Evolutionary conservation across 805 yeast species (phyloP).

Genomic region (Saccharomycopsis sp.): DNA sequence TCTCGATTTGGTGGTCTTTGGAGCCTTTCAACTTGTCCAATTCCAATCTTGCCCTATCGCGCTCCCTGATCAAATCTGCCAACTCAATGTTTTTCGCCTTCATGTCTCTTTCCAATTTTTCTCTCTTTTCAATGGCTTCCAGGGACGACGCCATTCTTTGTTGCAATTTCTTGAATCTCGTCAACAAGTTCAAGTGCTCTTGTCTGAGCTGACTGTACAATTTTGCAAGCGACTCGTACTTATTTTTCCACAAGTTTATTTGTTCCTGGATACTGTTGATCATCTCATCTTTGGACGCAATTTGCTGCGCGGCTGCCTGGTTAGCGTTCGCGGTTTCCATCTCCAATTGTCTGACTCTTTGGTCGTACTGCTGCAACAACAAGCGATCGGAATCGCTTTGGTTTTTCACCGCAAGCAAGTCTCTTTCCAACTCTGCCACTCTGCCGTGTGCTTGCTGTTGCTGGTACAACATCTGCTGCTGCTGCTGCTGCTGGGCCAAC

Average conservation of each 20-base stretch:
- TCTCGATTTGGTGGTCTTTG: slow-evolving; percentile 57
- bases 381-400: slow-evolving; percentile 83
- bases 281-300: slow-evolving; percentile 69
- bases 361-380: slow-evolving; percentile 78
- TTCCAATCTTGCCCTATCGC: slow-evolving; percentile 82
- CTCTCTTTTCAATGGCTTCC: slow-evolving; percentile 79
- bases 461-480: slow-evolving; percentile 53
- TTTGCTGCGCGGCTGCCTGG: slow-evolving; percentile 59
- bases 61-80: slow-evolving; percentile 80
- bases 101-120: slow-evolving; percentile 70
- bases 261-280: slow-evolving; percentile 63
- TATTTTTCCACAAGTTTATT: slow-evolving; percentile 66
- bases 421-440: slow-evolving; percentile 75
- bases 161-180: slow-evolving; percentile 71
- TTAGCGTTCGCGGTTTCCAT: slow-evolving; percentile 54
- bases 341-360: slow-evolving; percentile 74
- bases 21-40: slow-evolving; percentile 60
- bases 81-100: slow-evolving; percentile 80
- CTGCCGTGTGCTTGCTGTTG: slow-evolving; percentile 54
- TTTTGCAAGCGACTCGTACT: slow-evolving; percentile 84
- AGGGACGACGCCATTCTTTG: slow-evolving; percentile 85
- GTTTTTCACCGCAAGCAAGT: slow-evolving; percentile 59
- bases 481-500: slow-evolving; percentile 62
- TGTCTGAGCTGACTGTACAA: slow-evolving; percentile 85
- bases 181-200: slow-evolving; percentile 74